These are phyloP conservation scores for Pouteria campechiana DNA, from an alignment of 179 eudicot species.

Conservation along the genomic window DNA sequence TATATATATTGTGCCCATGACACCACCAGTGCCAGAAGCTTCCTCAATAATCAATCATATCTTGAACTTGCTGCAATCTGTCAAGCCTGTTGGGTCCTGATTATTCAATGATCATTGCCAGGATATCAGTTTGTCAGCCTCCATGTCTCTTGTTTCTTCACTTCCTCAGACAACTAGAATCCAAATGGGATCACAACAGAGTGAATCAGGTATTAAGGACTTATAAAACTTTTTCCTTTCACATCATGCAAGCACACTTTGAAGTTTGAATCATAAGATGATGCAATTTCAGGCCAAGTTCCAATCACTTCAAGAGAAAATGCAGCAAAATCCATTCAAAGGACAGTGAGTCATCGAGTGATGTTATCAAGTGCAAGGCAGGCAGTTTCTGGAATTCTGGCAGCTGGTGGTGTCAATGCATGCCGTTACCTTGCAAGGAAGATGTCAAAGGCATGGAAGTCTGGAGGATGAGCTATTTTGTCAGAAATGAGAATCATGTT, in stretches of 20 bases:
- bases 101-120: conserved; percentile 22
- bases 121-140: conserved; percentile 65
- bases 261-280: conserved; percentile 14
- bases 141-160: conserved; percentile 48
- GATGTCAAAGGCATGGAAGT: conserved; percentile 73
- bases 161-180: conserved; percentile 55
- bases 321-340: conserved; percentile 59
- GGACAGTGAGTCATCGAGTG: conserved; percentile 56
- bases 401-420: conserved; percentile 60
- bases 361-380: conserved; percentile 80
- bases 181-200: conserved; percentile 30
- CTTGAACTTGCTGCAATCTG: no score
- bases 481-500: no score
- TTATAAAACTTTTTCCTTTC: not conserved
- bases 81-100: no score
- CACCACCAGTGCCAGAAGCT: no score
- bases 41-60: no score
- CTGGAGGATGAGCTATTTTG: conserved; percentile 29
- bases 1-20: no score
- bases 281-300: conserved; percentile 19
- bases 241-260: no score
- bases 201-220: conserved; percentile 29
- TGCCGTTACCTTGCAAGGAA: conserved; percentile 49
- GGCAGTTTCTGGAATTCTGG: conserved; percentile 71
- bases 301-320: conserved; percentile 40